A percentile compares a stretch with the other conserved stretches of the same genome.
phyloP scores from a whole-genome alignment of 208 protist species.

The Leishmania mexicana region DNA sequence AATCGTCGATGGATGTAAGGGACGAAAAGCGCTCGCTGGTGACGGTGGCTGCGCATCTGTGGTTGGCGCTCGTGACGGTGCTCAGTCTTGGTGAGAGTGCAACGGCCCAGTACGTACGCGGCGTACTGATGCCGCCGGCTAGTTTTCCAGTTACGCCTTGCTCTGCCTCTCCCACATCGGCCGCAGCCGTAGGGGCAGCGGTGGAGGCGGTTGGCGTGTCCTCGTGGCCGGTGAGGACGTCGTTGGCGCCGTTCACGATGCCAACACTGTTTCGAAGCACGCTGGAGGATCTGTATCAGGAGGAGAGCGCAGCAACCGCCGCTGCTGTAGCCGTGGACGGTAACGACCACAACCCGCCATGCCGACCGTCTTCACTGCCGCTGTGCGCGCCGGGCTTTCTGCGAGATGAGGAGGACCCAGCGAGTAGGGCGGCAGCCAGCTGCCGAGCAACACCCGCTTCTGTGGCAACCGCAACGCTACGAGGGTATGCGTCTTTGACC shows the following conservation, averaged over 20 bases:
- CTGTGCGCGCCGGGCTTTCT: neutral
- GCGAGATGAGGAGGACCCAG: neutral
- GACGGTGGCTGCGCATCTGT: conserved; percentile 9
- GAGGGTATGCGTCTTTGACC: neutral
- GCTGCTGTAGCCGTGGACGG: neutral
- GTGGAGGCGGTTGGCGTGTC: neutral
- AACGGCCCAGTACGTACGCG: conserved; percentile 38
- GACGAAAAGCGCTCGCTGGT: neutral
- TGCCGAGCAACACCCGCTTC: neutral
- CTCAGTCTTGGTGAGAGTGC: conserved; percentile 31
- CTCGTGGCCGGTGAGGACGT: neutral
- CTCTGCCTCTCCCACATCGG: neutral
- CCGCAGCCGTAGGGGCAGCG: neutral
- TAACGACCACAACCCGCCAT: neutral
- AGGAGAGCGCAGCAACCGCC: conserved; percentile 11
- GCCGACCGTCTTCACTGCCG: neutral
- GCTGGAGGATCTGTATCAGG: conserved; percentile 25
- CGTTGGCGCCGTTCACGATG: conserved; percentile 29
- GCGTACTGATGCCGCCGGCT: conserved; percentile 21
- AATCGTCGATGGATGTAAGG: neutral
- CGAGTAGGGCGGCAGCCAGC: neutral
- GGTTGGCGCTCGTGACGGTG: conserved; percentile 25
- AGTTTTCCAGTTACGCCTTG: neutral
- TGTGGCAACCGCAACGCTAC: neutral
- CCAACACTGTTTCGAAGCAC: conserved; percentile 27